Conservation (phyloP, 148 eudicot species). For the Cornus florida region DNA sequence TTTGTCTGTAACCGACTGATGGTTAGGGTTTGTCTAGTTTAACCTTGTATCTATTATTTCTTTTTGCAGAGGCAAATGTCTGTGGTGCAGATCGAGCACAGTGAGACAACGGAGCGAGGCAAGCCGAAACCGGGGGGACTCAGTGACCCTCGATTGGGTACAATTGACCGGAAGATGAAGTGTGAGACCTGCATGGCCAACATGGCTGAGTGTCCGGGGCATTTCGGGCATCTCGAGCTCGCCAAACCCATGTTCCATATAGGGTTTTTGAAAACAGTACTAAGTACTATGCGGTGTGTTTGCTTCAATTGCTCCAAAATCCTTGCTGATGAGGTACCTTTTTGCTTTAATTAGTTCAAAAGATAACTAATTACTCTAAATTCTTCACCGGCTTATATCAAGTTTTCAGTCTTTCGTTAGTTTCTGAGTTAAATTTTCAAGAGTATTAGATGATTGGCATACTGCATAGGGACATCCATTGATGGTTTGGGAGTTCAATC, state of each 20-base stretch:
- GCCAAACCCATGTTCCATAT: slow-evolving; percentile 98
- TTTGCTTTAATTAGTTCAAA: background rate
- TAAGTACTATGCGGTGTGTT: slow-evolving; percentile 90
- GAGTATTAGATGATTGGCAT: background rate
- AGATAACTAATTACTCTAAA: background rate
- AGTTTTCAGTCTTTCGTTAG: background rate
- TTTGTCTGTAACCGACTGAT: background rate
- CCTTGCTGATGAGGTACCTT: slow-evolving; percentile 76
- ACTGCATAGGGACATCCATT: background rate
- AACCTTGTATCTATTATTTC: background rate
- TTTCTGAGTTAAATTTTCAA: background rate
- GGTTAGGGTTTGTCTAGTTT: background rate
- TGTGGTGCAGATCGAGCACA: slow-evolving; percentile 90
- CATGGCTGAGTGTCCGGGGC: slow-evolving; percentile 99
- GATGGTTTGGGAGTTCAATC: background rate
- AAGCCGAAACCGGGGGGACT: slow-evolving; percentile 88
- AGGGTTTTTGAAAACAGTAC: slow-evolving; percentile 89
- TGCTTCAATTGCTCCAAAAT: slow-evolving; percentile 97
- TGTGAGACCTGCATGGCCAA: slow-evolving; percentile 96
- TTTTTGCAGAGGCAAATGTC: slow-evolving; percentile 97
- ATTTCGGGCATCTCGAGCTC: slow-evolving; percentile 97
- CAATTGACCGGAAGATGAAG: slow-evolving; percentile 90
- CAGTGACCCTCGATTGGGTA: slow-evolving; percentile 88
- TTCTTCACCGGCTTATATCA: background rate
- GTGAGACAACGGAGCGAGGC: slow-evolving; percentile 96